Evolutionary conservation across 2,329 filamentous ascomycete species (phyloP), one percentile per base, ranked within the genome.

Genomic region (Paracoccidioides lutzii): DNA sequence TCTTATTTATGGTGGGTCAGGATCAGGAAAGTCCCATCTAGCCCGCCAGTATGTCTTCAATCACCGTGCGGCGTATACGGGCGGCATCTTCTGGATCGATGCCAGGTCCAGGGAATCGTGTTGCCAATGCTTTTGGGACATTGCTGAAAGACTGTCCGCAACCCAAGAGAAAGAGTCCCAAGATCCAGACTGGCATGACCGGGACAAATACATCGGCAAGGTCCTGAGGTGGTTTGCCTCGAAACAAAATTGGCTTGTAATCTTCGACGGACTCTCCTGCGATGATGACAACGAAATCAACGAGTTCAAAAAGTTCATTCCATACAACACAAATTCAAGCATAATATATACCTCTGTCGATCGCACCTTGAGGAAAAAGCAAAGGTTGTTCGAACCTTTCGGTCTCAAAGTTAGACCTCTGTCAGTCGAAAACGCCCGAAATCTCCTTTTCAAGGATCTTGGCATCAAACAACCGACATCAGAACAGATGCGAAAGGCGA

Each of bases 311-410:
- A 71, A 77, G 41, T 85, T 83, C 59, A 79, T 88, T n/a, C 84
- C 84, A 0, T 82, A 83, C 61, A 77, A 76, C 33, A 76, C 72
- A 58, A 77, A 81, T 55, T 84, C 81, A 12, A 81, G 80, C 61
- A 76, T 87, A 50, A 83, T 88, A 32, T 85, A 84, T 62, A 87
- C 84, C 0, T 85, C 83, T 0, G 79, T 84, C 0, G 81, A 85
- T 60, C 75, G 75, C 42, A 80, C 79, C n/a, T 60, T 77, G 48
- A 67, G 71, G 50, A 71, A 81, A 76, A 66, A 79, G 75, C 65
- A 79, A 75, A 66, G 78, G 71, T 57, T 85, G 73, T 69, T 81
- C 76, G 74, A 84, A 76, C 69, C 83, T 70, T 59, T 76, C 75
- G 67, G 73, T 75, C 76, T 87, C 52, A 75, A 75, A 48, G 72